These are phyloP conservation scores for Trichophyton mentagrophytes DNA, from an alignment of 2,329 filamentous ascomycete genomes.

Conservation along the genomic window DNA sequence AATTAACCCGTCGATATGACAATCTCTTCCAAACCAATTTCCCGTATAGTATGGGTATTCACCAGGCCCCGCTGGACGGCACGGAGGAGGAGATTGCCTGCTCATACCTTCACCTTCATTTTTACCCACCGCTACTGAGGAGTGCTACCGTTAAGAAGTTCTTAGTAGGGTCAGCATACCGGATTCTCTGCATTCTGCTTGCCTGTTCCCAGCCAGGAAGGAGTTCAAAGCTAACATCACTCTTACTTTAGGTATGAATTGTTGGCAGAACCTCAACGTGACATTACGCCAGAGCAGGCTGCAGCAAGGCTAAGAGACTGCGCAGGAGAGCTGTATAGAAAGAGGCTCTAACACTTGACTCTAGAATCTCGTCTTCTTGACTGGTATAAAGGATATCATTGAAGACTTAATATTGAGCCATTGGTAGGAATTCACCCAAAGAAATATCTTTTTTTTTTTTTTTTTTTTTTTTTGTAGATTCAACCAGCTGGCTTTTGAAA, in stretches of 20 bases:
- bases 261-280: constrained; percentile 92
- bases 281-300: constrained; percentile 95
- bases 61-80: constrained; percentile 81
- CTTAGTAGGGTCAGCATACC: constrained; percentile 54
- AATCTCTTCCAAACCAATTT: constrained; percentile 96
- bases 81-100: constrained; percentile 71
- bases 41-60: constrained; percentile 92
- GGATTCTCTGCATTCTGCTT: background rate
- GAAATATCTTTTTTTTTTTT: background rate
- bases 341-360: constrained; percentile 32
- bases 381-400: background rate
- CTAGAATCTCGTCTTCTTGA: background rate
- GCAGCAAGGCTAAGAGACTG: constrained; percentile 63
- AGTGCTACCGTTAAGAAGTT: constrained; percentile 94
- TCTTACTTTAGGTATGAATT: constrained; percentile 56
- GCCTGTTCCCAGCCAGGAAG: background rate
- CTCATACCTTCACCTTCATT: constrained; percentile 92
- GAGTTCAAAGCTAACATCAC: constrained; percentile 8
- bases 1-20: constrained; percentile 84
- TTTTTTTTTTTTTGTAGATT: background rate
- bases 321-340: constrained; percentile 73
- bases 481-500: background rate
- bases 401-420: background rate
- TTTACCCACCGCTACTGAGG: constrained; percentile 84
- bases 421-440: background rate